phyloP scores from a whole-genome alignment of 352 stramenopile genomes.

The Phytophthora uliginosa region DNA sequence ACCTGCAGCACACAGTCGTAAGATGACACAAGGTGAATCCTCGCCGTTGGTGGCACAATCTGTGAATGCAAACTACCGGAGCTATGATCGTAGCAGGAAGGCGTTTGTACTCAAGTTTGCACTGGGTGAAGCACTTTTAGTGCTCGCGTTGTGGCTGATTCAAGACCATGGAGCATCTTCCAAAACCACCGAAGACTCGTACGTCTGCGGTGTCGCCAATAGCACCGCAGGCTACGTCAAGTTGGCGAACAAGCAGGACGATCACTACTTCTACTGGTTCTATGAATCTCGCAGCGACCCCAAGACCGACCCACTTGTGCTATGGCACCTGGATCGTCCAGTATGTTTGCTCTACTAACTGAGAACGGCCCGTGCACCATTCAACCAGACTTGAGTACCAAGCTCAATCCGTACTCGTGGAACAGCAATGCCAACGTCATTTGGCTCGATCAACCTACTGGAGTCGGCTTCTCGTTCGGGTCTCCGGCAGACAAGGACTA shows the following conservation, averaged over 20 bases:
- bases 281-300: slow-evolving; percentile 55
- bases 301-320: slow-evolving; percentile 71
- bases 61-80: background rate
- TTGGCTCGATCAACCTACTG: slow-evolving; percentile 66
- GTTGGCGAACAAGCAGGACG: slow-evolving; percentile 53
- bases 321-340: slow-evolving; percentile 64
- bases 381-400: slow-evolving; percentile 43
- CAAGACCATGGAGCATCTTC: slow-evolving; percentile 15
- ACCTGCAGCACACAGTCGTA: slow-evolving; percentile 1
- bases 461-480: slow-evolving; percentile 58
- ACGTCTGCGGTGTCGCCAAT: slow-evolving; percentile 38
- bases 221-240: slow-evolving; percentile 58
- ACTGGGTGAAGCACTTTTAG: slow-evolving; percentile 20
- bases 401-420: slow-evolving; percentile 59
- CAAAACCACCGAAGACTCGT: background rate
- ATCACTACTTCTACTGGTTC: slow-evolving; percentile 75
- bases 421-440: slow-evolving; percentile 63
- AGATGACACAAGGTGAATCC: slow-evolving; percentile 27
- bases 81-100: slow-evolving; percentile 13
- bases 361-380: slow-evolving; percentile 68
- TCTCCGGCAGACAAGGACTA: slow-evolving; percentile 40
- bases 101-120: slow-evolving; percentile 25
- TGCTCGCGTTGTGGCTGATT: slow-evolving; percentile 32
- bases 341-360: slow-evolving; percentile 49
- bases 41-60: slow-evolving; percentile 28